Percentiles rank a stretch among this genome's conserved stretches.
These are phyloP conservation scores for Wickerhamomyces ciferrii DNA, from an alignment of 805 yeast species.

Conservation along the genomic window DNA sequence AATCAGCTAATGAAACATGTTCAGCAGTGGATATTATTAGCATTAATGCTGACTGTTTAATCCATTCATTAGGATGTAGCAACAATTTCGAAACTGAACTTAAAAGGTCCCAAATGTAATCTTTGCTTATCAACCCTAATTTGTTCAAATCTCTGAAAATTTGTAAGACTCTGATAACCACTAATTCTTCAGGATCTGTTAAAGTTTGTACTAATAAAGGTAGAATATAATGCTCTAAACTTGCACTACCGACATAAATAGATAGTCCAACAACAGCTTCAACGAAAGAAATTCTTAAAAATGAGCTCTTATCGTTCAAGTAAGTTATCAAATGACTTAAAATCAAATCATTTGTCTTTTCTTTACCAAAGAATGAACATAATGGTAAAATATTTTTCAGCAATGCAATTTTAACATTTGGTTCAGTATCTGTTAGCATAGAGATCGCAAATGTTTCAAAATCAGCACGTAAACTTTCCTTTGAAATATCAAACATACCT, in stretches of 20 bases:
- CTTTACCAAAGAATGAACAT: constrained; percentile 80
- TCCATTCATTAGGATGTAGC: constrained; percentile 85
- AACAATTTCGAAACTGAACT: constrained; percentile 48
- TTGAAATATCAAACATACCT: constrained; percentile 31
- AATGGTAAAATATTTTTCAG: constrained; percentile 68
- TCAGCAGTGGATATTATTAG: constrained; percentile 59
- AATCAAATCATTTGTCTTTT: constrained; percentile 82
- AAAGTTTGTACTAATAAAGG: constrained; percentile 83
- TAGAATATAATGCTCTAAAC: constrained; percentile 81
- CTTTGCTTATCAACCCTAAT: constrained; percentile 49
- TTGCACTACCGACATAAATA: constrained; percentile 72
- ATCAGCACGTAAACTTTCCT: constrained; percentile 39
- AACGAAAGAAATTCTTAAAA: constrained; percentile 66
- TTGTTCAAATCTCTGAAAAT: constrained; percentile 51
- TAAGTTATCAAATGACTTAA: constrained; percentile 90
- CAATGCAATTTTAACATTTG: constrained; percentile 64
- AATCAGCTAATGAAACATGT: constrained; percentile 68
- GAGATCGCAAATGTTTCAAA: constrained; percentile 63
- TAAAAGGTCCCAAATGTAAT: constrained; percentile 50
- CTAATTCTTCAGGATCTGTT: constrained; percentile 78
- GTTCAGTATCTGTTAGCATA: constrained; percentile 63
- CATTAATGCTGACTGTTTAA: constrained; percentile 61
- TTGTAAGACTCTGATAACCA: constrained; percentile 63
- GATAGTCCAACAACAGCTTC: constrained; percentile 69
- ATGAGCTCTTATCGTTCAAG: constrained; percentile 70